Evolutionary conservation across 2,329 filamentous ascomycete genomes (phyloP).

Genomic region (Zopfia rhizophila): DNA sequence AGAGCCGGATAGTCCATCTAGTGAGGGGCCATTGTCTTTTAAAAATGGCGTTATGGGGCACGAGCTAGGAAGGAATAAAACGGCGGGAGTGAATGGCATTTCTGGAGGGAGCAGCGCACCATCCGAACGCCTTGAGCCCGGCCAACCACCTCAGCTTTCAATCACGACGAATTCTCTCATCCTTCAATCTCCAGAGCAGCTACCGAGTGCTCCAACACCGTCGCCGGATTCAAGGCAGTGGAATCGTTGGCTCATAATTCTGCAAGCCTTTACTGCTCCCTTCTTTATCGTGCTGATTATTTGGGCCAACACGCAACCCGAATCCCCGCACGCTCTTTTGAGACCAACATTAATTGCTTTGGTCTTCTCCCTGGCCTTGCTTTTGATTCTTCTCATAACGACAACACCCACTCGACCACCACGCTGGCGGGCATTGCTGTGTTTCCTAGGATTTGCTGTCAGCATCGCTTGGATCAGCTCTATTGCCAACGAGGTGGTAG

Average conservation of each 20-base stretch:
- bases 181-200: constrained; percentile 48
- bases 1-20: constrained; percentile 30
- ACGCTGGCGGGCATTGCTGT: constrained; percentile 79
- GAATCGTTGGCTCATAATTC: constrained; percentile 89
- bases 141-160: constrained; percentile 38
- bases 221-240: constrained; percentile 66
- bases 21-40: constrained; percentile 7
- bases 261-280: constrained; percentile 89
- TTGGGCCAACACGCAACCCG: constrained; percentile 74
- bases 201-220: constrained; percentile 29
- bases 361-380: constrained; percentile 69
- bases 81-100: constrained; percentile 6
- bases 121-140: constrained; percentile 27
- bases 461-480: constrained; percentile 96
- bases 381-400: constrained; percentile 73
- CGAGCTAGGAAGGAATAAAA: no score
- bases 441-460: constrained; percentile 89
- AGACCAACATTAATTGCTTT: constrained; percentile 57
- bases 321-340: constrained; percentile 70
- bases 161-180: constrained; percentile 48
- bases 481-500: constrained; percentile 94
- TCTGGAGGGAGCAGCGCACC: constrained; percentile 14
- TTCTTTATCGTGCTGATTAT: constrained; percentile 81
- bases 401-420: constrained; percentile 75
- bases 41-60: constrained; percentile 17